A percentile compares a stretch with the other conserved stretches of the same genome.
phyloP scores from a whole-genome alignment of 2,329 filamentous ascomycete genomes.

The Podosphaera xanthii region DNA sequence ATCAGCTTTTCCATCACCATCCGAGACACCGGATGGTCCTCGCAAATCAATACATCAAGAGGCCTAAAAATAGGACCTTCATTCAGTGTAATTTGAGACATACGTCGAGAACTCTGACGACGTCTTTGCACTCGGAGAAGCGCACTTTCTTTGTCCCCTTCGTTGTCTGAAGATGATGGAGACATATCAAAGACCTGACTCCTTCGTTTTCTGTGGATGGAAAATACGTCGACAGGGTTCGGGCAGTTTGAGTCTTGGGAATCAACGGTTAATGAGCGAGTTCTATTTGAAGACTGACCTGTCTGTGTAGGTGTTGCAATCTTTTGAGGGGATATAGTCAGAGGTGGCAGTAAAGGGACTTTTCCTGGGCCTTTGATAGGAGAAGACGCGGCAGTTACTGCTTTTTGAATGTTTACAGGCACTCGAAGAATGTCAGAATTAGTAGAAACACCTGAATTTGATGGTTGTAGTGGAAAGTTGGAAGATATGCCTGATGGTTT shows the following conservation, averaged over 20 bases:
- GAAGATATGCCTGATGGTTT: conserved; percentile 87
- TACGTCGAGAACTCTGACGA: conserved; percentile 79
- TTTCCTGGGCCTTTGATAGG: conserved; percentile 31
- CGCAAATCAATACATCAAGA: conserved; percentile 83
- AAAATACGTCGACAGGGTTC: conserved; percentile 38
- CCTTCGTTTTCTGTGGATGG: conserved; percentile 58
- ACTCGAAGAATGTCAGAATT: conserved; percentile 53
- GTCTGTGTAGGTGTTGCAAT: conserved; percentile 34
- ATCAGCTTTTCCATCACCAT: conserved; percentile 98
- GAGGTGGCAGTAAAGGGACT: conserved; percentile 11
- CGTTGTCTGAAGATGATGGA: conserved; percentile 91
- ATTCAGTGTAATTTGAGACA: conserved; percentile 73
- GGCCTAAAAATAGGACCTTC: conserved; percentile 75
- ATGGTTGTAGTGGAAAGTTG: conserved; percentile 51
- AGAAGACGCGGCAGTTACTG: conserved; percentile 27
- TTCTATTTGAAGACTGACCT: conserved; percentile 41
- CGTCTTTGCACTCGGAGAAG: conserved; percentile 78
- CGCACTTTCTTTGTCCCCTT: conserved; percentile 77
- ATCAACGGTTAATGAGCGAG: conserved; percentile 76
- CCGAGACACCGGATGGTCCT: conserved; percentile 88
- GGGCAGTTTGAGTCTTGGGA: conserved; percentile 69
- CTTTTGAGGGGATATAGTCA: conserved; percentile 39
- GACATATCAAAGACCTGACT: conserved; percentile 94
- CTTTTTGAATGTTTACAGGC: conserved; percentile 34
- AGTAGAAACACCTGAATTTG: conserved; percentile 31